Percentiles rank a stretch among this genome's conserved stretches.
Evolutionary conservation across 1,284 basidiomycete species (phyloP).

Genomic region (Sphaerobolus stellatus): DNA sequence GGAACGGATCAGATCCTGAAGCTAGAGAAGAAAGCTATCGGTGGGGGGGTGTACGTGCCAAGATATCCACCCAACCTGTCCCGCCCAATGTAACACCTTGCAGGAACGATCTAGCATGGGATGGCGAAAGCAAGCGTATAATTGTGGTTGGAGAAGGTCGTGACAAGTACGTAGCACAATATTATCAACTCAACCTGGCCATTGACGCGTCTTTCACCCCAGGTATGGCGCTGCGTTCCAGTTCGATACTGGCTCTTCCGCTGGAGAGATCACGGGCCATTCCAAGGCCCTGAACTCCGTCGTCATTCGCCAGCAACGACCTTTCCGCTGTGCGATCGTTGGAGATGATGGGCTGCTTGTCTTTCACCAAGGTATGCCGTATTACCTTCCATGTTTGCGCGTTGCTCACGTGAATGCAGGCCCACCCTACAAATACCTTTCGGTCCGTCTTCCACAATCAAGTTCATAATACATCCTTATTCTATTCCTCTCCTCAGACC

Average conservation of each 20-base stretch:
- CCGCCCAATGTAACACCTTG: background rate
- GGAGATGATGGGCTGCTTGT: conserved; percentile 83
- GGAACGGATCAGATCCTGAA: conserved; percentile 87
- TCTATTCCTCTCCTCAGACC: conserved; percentile 43
- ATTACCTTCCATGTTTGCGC: conserved; percentile 13
- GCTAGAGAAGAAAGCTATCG: conserved; percentile 80
- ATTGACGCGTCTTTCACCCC: background rate
- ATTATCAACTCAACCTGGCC: too few relatives aligned
- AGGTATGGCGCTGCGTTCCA: conserved; percentile 89
- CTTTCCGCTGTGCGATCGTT: conserved; percentile 87
- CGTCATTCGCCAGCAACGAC: conserved; percentile 85
- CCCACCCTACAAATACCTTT: conserved; percentile 87
- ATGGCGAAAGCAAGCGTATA: conserved; percentile 94
- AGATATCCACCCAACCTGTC: background rate
- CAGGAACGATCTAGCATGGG: conserved; percentile 94
- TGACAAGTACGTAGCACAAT: too few relatives aligned
- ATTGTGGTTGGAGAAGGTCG: conserved; percentile 95
- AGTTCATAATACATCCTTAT: background rate
- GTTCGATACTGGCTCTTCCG: conserved; percentile 84
- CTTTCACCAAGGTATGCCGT: conserved; percentile 67
- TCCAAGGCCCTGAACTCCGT: conserved; percentile 91
- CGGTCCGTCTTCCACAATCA: conserved; percentile 41
- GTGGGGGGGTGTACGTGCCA: conserved; percentile 70
- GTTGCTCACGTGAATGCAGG: too few relatives aligned
- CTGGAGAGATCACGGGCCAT: conserved; percentile 93